Evolutionary conservation across 2,329 filamentous ascomycete genomes (phyloP).

Genomic region (Bipolaris gigantea): DNA sequence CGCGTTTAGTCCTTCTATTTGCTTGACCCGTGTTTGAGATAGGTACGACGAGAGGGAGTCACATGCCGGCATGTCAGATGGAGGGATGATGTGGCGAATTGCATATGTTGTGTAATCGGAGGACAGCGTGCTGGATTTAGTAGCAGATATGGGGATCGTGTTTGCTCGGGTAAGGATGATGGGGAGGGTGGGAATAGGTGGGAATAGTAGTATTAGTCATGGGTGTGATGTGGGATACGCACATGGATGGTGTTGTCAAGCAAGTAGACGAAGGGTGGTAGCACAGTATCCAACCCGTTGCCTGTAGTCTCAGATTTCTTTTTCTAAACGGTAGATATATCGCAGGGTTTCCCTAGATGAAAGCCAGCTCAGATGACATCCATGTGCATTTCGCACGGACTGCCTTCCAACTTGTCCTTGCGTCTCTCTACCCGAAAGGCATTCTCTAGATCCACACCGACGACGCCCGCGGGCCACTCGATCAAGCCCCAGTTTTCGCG

Average conservation of each 20-base stretch:
- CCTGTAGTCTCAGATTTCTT: not conserved
- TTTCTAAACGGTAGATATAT: not conserved
- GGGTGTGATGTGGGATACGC: no score
- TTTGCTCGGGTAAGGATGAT: no score
- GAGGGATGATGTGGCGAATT: no score
- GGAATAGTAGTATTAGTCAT: no score
- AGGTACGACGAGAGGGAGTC: no score
- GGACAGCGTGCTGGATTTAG: no score
- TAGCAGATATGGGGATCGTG: no score
- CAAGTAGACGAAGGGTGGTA: not conserved
- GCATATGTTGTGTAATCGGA: no score
- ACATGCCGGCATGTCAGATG: no score
- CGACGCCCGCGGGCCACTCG: slow-evolving; percentile 34
- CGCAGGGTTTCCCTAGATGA: not conserved
- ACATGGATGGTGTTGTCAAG: not conserved
- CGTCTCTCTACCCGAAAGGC: slow-evolving; percentile 19
- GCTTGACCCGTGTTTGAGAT: no score
- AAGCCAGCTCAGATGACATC: slow-evolving; percentile 26
- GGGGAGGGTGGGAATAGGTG: no score
- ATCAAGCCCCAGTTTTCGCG: slow-evolving; percentile 36
- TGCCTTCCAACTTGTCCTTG: slow-evolving; percentile 24
- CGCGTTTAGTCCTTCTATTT: no score
- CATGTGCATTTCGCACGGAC: slow-evolving; percentile 30
- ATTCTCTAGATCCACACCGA: slow-evolving; percentile 33
- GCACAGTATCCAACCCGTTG: not conserved